These are phyloP conservation scores for Ustilago lituana DNA, from an alignment of 1,284 basidiomycete genomes.

Conservation along the genomic window DNA sequence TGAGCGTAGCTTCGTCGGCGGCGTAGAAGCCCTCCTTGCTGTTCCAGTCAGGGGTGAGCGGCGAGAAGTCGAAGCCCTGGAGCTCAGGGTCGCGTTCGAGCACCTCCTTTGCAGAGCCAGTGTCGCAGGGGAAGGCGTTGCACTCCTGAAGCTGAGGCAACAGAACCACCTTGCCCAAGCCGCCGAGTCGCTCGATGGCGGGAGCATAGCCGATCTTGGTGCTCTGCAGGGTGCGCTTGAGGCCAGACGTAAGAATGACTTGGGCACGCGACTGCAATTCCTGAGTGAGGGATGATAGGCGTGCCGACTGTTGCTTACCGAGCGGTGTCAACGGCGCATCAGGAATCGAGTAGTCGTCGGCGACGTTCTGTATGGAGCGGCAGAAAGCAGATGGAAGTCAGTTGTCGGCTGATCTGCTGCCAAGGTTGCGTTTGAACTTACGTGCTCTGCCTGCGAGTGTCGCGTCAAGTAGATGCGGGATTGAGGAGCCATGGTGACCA, in stretches of 20 bases:
- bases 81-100: constrained; percentile 62
- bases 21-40: constrained; percentile 65
- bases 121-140: constrained; percentile 65
- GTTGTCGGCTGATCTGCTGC: no score
- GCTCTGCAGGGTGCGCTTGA: constrained; percentile 64
- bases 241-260: constrained; percentile 57
- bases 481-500: constrained; percentile 38
- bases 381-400: no score
- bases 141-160: constrained; percentile 66
- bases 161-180: constrained; percentile 49
- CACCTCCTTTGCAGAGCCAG: constrained; percentile 57
- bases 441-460: constrained; percentile 62
- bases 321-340: constrained; percentile 65
- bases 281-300: constrained; percentile 47
- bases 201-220: constrained; percentile 61
- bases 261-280: constrained; percentile 53
- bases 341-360: constrained; percentile 57
- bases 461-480: constrained; percentile 57
- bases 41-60: constrained; percentile 65
- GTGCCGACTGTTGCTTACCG: constrained; percentile 61
- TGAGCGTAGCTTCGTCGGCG: constrained; percentile 55
- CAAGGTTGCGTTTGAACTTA: constrained; percentile 28
- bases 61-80: constrained; percentile 57
- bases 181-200: constrained; percentile 59
- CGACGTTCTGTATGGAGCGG: constrained; percentile 40